Conservation (phyloP, 768 basidiomycete genomes). For the Coprinopsis sp. region DNA sequence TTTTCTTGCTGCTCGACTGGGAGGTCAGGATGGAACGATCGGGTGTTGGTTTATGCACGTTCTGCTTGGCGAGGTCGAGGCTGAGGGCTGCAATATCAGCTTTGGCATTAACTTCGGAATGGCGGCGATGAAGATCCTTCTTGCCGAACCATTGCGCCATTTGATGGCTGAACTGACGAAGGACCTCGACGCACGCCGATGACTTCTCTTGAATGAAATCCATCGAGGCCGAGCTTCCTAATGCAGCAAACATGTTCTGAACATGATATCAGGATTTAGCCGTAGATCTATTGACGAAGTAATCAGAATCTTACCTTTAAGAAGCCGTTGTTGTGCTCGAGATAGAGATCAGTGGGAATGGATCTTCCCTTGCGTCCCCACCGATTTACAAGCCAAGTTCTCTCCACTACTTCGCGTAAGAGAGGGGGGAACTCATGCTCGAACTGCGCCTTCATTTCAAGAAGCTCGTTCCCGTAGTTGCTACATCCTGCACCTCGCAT, state of each 20-base stretch:
- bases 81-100: conserved; percentile 7
- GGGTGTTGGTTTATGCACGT: not conserved
- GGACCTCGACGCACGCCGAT: conserved; percentile 12
- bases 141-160: not conserved
- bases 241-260: conserved; percentile 14
- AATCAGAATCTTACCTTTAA: conserved; percentile 9
- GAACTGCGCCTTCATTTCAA: conserved; percentile 15
- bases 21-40: not conserved
- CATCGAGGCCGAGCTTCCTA: conserved; percentile 12
- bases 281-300: not conserved
- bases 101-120: conserved; percentile 4
- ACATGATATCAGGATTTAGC: not conserved
- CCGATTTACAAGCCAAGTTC: conserved; percentile 12
- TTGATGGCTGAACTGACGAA: conserved; percentile 3
- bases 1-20: too few relatives aligned
- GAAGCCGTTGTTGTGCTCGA: conserved; percentile 15
- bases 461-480: conserved; percentile 14
- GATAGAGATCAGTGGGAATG: conserved; percentile 12
- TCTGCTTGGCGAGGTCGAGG: conserved; percentile 3
- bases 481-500: conserved; percentile 12
- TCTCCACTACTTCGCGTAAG: conserved; percentile 6
- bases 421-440: conserved; percentile 7
- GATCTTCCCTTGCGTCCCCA: conserved; percentile 11
- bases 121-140: not conserved
- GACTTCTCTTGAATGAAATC: conserved; percentile 12